Evolutionary conservation across 2,329 filamentous ascomycete species (phyloP), one percentile per base, ranked within the genome.

Genomic region (Beauveria varroae): DNA sequence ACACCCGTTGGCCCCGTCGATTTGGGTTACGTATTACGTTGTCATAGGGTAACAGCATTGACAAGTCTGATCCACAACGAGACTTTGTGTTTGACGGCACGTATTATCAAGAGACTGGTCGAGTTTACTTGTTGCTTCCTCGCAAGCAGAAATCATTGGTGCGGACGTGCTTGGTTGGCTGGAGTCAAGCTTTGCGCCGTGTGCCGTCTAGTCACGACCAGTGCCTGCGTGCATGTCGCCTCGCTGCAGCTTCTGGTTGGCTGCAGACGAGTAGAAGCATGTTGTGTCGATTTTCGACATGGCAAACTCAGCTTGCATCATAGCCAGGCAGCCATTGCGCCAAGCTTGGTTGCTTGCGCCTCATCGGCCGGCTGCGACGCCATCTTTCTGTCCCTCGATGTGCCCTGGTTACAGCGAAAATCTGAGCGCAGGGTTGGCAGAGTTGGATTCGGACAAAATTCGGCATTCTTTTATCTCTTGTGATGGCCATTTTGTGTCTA

Each of bases 1-100:
- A 55, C 53, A 37, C 53, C 44, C 60, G 51, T 61, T 54, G 51
- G 51, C 60, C 43, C 26, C 43, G 50, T 43, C 55, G 47, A 57
- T 49, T 61, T 57, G 57, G 52, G 60, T 56, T 57, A 57, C 60
- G 51, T 59, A 69, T 70, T 69, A 69, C 68, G 67, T 69, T 69
- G 64, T 66, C 68, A 67, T 69, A 69, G 67, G 67, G 68, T 70
- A 70, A 70, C 49, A 63, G 55, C 41, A 34, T 59, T 56, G 43
- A 51, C 55, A 59, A 44, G 46, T n/a, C 22, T 34, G 41, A 53
- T 58, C 53, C 62, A 44, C 57, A 34, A 40, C 14, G 5, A 54
- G 37, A 28, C 10, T 46, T 22, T 46, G n/a, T n/a, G 26, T 20
- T 16, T 34, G 12, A 37, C 34, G 34, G 34, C 34, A 37, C 34